phyloP scores from a whole-genome alignment of 495 filamentous ascomycete genomes.

The Penicillium manginii region DNA sequence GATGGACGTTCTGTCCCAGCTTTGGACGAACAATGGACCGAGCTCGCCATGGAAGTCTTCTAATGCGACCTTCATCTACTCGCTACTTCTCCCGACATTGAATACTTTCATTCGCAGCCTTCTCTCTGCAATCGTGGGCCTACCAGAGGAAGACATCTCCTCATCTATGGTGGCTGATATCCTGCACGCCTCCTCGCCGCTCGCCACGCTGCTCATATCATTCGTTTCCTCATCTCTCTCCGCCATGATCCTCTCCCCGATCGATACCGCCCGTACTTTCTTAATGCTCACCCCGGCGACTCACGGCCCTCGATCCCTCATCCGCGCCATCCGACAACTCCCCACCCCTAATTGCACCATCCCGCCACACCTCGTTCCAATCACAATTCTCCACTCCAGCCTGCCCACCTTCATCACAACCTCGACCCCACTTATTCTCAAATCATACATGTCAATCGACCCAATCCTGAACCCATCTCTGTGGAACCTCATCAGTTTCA shows the following conservation, averaged over 20 bases:
- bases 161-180: slow-evolving; percentile 59
- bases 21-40: slow-evolving; percentile 88
- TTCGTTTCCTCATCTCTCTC: slow-evolving; percentile 81
- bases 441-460: slow-evolving; percentile 77
- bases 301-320: slow-evolving; percentile 70
- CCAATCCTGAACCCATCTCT: slow-evolving; percentile 76
- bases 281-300: slow-evolving; percentile 81
- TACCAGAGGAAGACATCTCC: slow-evolving; percentile 74
- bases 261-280: slow-evolving; percentile 88
- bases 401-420: slow-evolving; percentile 79
- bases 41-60: slow-evolving; percentile 95
- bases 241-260: slow-evolving; percentile 76
- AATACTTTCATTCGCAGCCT: slow-evolving; percentile 86
- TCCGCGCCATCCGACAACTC: slow-evolving; percentile 73
- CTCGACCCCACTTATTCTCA: slow-evolving; percentile 79
- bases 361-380: slow-evolving; percentile 69
- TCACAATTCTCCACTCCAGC: slow-evolving; percentile 84
- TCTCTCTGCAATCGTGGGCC: slow-evolving; percentile 78
- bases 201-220: slow-evolving; percentile 74
- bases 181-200: slow-evolving; percentile 71
- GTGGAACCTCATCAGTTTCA: slow-evolving; percentile 78
- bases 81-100: slow-evolving; percentile 77
- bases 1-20: slow-evolving; percentile 75
- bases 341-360: slow-evolving; percentile 71
- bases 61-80: slow-evolving; percentile 89